Percentiles rank a stretch among this genome's conserved stretches.
These are phyloP conservation scores for Phytopythium sindhum DNA, from an alignment of 352 stramenopile species.

Conservation along the genomic window DNA sequence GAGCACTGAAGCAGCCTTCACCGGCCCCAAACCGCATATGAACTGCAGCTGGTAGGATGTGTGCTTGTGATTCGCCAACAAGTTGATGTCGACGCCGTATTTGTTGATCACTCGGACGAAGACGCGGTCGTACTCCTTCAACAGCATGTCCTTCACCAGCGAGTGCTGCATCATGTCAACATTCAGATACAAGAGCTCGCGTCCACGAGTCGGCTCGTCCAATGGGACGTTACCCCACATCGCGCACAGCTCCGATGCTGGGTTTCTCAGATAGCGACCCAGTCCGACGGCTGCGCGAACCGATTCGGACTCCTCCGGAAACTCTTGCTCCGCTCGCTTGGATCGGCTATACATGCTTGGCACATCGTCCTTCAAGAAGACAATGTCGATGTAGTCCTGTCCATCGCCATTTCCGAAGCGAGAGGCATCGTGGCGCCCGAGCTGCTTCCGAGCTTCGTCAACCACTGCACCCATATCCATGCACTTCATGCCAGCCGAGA, in stretches of 20 bases:
- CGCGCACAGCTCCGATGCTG: constrained; percentile 75
- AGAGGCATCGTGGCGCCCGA: constrained; percentile 64
- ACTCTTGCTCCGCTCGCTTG: constrained; percentile 79
- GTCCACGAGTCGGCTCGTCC: constrained; percentile 72
- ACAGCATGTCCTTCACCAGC: constrained; percentile 77
- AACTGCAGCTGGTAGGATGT: constrained; percentile 87
- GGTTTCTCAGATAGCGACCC: constrained; percentile 81
- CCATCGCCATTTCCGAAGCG: constrained; percentile 75
- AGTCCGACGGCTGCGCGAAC: constrained; percentile 77
- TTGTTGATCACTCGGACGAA: constrained; percentile 88
- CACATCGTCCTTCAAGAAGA: constrained; percentile 88
- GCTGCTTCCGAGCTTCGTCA: constrained; percentile 71
- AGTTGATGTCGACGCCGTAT: constrained; percentile 85
- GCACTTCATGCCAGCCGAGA: constrained; percentile 86
- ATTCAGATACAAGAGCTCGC: constrained; percentile 83
- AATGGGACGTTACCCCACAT: constrained; percentile 85
- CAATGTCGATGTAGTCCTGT: constrained; percentile 84
- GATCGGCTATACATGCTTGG: constrained; percentile 86
- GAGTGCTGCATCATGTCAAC: constrained; percentile 86
- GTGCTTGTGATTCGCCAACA: constrained; percentile 88
- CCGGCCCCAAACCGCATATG: constrained; percentile 77
- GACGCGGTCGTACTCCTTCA: constrained; percentile 85
- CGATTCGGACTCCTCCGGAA: constrained; percentile 78
- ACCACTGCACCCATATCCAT: constrained; percentile 89
- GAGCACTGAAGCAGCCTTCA: constrained; percentile 77